Base-by-base conservation (phyloP, 805 yeast genomes). In the Kuraishia cidri region DNA sequence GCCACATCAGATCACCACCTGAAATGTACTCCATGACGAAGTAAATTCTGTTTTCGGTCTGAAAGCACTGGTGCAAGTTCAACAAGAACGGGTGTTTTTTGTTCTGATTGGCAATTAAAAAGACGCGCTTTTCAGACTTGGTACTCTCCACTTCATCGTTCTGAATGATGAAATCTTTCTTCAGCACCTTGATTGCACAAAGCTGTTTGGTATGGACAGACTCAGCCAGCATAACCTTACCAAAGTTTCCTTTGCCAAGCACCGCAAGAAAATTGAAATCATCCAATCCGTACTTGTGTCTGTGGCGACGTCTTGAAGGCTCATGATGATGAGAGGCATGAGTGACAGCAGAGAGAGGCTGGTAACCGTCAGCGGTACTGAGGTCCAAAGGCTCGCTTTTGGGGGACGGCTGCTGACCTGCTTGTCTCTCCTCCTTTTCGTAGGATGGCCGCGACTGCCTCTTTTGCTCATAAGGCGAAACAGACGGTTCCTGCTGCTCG, bases 1-100 rank as follows among this genome's bases (percentile, higher is more conserved):
- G 99, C 94, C 96, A 88, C 98, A 92, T 92, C 50, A 92, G 70
- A 62, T 92, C 99, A 56, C 99, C 99, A 37, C 98, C 99, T 14
- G 94, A 79, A 32, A 92, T 80, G 52, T 87, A 92, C 56, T 92
- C 97, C 99, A 92, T 92, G 11, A 94, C 98, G 61, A 92, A 92
- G 56, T 92, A 92, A 26, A 92, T 83, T 52, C 98, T 75, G 52
- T 94, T 92, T 45, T 92, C 98, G 1, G 98, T 92, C 60, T 92
- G 99, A 71, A 92, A 92, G 48, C 97, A 88, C 50, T 96, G 92
- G 53, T 79, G 90, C 40, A 92, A 64, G 47, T 87, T 87, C 45
- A 92, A 69, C 52, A 92, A 67, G 60, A 92, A 92, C 26, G 99
- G 99, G 62, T 92, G 97, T n/a, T n/a, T n/a, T 44, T 73, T 75